Evolutionary conservation across 2,329 filamentous ascomycete genomes (phyloP), one percentile per base, ranked within the genome.

Genomic region (Trichoderma arundinaceum): DNA sequence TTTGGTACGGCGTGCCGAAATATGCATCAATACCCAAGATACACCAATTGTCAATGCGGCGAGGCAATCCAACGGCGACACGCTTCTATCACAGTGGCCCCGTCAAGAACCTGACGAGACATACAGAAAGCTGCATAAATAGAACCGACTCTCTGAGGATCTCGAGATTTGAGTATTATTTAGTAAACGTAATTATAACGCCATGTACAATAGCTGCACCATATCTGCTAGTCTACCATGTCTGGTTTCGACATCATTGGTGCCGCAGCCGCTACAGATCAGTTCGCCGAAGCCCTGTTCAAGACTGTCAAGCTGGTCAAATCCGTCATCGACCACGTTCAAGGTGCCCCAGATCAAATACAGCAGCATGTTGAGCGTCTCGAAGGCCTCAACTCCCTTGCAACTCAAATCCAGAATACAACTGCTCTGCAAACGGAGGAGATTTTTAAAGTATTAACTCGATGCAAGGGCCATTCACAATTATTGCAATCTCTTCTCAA

Each of bases 301-400:
- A 56, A 46, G 12, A 56, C 19, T 0, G 9, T 39, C 17, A 64
- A 56, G 19, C 19, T 64, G 12, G 7, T 41, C 51, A 64, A 64
- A 33, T 38, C 41, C 4, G 61, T 64, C 1, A 6, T 48, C 4
- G 28, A 49, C 8, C 41, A 64, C 8, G 9, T 56, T 7, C 61
- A 41, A 41, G 61, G 56, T 41, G 51, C 17, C 13, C 51, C 51
- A 10, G 32, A 15, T 4, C 39, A 32, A 17, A 49, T 56, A 17
- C 41, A 8, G n/a, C 51, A 39, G 22, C 17, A 32, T 0, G 4
- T 48, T 7, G 19, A 6, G 22, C 32, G 61, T 1, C 32, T 64
- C 7, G 51, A 64, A 9, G 49, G 39, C 41, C 17, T 64, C 4
- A 9, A 10, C 0, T 64, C 61, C 2, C n/a, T 64, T 8, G 51